Conservation (phyloP, 2,329 filamentous ascomycete species). For the Trichoderma breve region DNA sequence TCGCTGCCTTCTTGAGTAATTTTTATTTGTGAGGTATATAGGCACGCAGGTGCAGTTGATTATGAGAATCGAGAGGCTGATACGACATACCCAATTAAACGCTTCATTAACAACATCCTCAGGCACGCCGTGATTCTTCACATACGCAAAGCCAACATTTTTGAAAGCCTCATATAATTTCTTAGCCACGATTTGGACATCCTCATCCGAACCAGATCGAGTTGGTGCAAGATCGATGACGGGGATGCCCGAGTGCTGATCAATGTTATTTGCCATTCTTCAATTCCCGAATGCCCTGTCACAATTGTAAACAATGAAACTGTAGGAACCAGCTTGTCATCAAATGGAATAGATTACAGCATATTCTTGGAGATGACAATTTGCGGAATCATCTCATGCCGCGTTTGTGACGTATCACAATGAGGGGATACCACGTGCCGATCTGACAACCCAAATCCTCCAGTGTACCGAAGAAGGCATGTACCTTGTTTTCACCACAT, state of each 20-base stretch:
- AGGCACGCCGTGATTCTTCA: slow-evolving; percentile 37
- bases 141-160: slow-evolving; percentile 35
- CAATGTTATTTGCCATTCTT: neutral
- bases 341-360: neutral
- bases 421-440: neutral
- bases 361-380: neutral
- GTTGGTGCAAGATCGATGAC: slow-evolving; percentile 25
- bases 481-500: neutral
- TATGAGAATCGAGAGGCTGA: neutral
- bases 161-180: slow-evolving; percentile 33
- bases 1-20: too few species aligned
- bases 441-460: neutral
- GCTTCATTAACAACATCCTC: slow-evolving; percentile 37
- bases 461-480: neutral
- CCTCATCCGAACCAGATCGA: slow-evolving; percentile 17
- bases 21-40: too few species aligned
- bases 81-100: slow-evolving; percentile 34
- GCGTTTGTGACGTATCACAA: neutral
- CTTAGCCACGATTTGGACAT: slow-evolving; percentile 19
- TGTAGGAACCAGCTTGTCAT: neutral
- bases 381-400: neutral
- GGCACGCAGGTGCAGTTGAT: neutral
- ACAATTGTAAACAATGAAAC: neutral
- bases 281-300: neutral
- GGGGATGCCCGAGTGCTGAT: slow-evolving; percentile 22